These are phyloP conservation scores for Plasmodium knowlesi DNA, from an alignment of 169 alveolate species.

Conservation along the genomic window DNA sequence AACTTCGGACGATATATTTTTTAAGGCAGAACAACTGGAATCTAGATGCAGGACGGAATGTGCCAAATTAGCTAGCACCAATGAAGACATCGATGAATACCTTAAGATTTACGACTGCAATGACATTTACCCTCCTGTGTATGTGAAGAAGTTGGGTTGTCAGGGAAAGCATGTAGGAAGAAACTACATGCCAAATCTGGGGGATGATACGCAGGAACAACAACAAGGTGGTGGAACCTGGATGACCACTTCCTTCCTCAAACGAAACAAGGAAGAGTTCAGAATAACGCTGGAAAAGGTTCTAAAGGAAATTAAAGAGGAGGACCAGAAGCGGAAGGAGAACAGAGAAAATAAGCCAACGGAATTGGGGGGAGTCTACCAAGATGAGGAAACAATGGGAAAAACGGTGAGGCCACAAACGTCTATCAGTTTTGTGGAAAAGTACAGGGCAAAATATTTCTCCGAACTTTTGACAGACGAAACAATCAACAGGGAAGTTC, in stretches of 20 bases:
- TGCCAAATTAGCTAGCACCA: background rate
- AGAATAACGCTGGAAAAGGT: slow-evolving; percentile 25
- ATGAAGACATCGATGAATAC: slow-evolving; percentile 40
- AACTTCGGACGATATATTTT: slow-evolving; percentile 54
- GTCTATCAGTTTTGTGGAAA: slow-evolving; percentile 39
- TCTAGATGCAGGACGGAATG: background rate
- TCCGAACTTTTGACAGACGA: slow-evolving; percentile 84
- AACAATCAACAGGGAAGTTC: slow-evolving; percentile 80
- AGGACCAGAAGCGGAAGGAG: background rate
- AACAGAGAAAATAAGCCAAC: background rate
- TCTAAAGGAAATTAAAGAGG: slow-evolving; percentile 30
- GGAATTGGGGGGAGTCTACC: background rate
- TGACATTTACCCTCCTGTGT: slow-evolving; percentile 40
- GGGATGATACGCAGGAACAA: background rate
- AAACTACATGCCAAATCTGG: no score
- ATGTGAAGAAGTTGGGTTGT: background rate
- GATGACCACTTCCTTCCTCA: background rate
- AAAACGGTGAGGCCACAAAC: background rate
- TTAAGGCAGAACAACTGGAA: slow-evolving; percentile 21
- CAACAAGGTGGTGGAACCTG: background rate
- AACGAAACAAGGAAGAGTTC: slow-evolving; percentile 1
- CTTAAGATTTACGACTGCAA: slow-evolving; percentile 37
- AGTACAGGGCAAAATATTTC: slow-evolving; percentile 81
- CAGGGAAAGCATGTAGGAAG: background rate
- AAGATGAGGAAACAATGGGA: background rate